Evolutionary conservation across 495 filamentous ascomycete species (phyloP), one percentile per base, ranked within the genome.

Genomic region (Ramalina intermedia): DNA sequence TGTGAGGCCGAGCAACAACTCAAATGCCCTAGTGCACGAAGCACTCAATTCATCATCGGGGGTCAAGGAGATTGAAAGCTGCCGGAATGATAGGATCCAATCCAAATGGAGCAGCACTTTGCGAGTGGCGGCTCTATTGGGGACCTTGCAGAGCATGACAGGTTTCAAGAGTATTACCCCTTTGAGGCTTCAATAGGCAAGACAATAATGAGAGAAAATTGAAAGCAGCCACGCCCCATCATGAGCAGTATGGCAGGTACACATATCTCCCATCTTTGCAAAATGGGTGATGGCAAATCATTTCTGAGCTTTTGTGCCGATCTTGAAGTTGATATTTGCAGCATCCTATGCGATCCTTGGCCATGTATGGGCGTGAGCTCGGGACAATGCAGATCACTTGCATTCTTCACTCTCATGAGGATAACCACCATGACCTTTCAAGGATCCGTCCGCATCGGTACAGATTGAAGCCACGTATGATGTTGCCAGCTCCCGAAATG

Each of bases 141-240:
- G 42, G 21, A 37, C 20, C 43, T 13, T 11, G 12, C 12, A 33
- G 29, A 33, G 29, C 29, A 33, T 13, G 12, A 11, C 29, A 2
- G 12, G 29, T 33, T 33, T 33, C 29, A 33, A 33, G 12, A 33
- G 20, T 8, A 46, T 24, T 60, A 46, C 58, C 55, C 41, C 52
- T 61, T 60, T 51, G 48, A 54, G 57, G 56, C 59, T 24, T 61
- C 58, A 61, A 61, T 60, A 61, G 43, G 51, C 27, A 54, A 54
- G 53, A 52, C 54, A 33, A 33, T 33, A 9, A 11, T 33, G 29
- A 33, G 29, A 33, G 29, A 7, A 33, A 11, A 13, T 3, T 33
- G 29, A 33, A 33, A 33, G 8, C 29, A 33, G 8, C 29, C 7
- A 7, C 3, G 5, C 29, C 2, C 29, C 12, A 4, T 33, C 29